Conservation (phyloP, 2,329 filamentous ascomycete genomes). For the Ilyonectria sp. region DNA sequence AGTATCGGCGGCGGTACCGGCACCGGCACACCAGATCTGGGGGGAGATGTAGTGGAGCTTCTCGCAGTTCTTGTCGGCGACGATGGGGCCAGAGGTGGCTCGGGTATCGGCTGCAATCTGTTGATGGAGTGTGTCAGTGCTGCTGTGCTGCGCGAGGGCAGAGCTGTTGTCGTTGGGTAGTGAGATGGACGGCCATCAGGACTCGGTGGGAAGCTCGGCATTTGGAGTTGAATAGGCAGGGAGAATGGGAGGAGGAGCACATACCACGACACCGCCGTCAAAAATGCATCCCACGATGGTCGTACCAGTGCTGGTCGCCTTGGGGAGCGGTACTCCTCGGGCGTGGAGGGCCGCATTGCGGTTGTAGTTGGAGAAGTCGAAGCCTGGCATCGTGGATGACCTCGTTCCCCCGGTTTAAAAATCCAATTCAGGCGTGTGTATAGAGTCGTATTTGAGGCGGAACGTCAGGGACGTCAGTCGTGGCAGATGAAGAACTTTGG, state of each 20-base stretch:
- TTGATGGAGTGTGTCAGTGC: conserved; percentile 37
- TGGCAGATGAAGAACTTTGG: conserved; percentile 30
- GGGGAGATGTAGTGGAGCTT: conserved; percentile 99
- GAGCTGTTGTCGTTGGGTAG: not conserved
- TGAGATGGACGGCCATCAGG: conserved; percentile 12
- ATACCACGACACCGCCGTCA: conserved; percentile 93
- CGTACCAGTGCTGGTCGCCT: conserved; percentile 98
- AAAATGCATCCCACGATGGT: conserved; percentile 99
- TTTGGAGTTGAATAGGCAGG: not conserved
- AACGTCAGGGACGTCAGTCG: conserved; percentile 20
- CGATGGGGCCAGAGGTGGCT: conserved; percentile 97
- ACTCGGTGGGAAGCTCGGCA: not conserved
- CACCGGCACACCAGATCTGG: conserved; percentile 99
- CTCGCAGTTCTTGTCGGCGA: conserved; percentile 99
- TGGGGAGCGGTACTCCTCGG: conserved; percentile 92
- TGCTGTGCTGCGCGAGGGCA: not conserved
- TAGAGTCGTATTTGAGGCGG: not conserved
- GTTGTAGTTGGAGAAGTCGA: conserved; percentile 99
- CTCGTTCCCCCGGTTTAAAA: conserved; percentile 34
- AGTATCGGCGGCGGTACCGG: conserved; percentile 97
- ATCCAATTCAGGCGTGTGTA: conserved; percentile 23
- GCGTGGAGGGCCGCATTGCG: conserved; percentile 97
- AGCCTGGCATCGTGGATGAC: conserved; percentile 84
- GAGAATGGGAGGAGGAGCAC: conserved; percentile 51
- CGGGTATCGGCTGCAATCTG: conserved; percentile 98